Base-by-base conservation (phyloP, 345 rosid genomes). In the Eutrema japonicum region DNA sequence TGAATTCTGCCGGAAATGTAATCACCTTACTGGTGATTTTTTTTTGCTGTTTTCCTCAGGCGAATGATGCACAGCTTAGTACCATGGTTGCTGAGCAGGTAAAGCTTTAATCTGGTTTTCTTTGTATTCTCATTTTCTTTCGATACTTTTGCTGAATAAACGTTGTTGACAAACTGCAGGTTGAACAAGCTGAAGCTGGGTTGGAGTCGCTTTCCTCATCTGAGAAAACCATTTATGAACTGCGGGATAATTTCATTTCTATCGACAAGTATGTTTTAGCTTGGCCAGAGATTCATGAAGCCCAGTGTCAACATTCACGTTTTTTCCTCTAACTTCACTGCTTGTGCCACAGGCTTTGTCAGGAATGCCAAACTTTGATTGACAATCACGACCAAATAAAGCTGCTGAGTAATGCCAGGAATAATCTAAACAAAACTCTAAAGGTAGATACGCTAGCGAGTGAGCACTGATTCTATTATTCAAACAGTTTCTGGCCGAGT, bases 71-170 rank as follows among this genome's bases (percentile, higher is more conserved):
- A 6, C 99, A 95, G 41, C 99, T 95, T 66, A 95, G 99, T 79
- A 92, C 99, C 10, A 92, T 92, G 99, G 99, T 95, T 43, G 96
- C 98, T 35, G 99, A 92, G 85, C 99, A 92, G 93, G 97, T 89
- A 43, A 3, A 37, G 10, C 43, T 57, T 56, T 50, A 3, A 6
- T 52, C 1, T 61, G 4, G 10, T 53, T 0, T 64, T 55, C 29
- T 5, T 62, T 62, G 41, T 16, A 9, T 54, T 6, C 4, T 0
- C 0, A 5, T 12, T 38, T 10, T 56, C 3, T 47, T 37, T 46
- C 29, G n/a, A 16, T 4, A 10, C 11, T 10, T 12, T 16, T 57
- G 27, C 46, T 62, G 6, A 14, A 33, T 43, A 52, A 41, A 10
- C 14, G 4, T 6, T 50, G 42, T 2, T 57, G 72, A 65, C 32